phyloP scores from a whole-genome alignment of 2,329 filamentous ascomycete genomes.

The Dothistroma septosporum region DNA sequence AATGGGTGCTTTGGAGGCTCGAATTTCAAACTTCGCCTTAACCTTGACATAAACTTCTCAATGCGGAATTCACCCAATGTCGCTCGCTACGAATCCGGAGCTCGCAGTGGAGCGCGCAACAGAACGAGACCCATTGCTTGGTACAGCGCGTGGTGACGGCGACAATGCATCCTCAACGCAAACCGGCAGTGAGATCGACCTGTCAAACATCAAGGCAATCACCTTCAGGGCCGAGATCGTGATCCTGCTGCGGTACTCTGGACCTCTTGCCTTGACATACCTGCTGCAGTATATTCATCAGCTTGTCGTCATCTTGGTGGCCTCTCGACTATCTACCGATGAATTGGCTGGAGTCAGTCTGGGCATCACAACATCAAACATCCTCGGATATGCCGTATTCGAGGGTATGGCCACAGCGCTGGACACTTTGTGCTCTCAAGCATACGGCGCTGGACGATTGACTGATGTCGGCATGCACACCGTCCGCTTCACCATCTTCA shows the following conservation, averaged over 20 bases:
- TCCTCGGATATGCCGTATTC: constrained; percentile 50
- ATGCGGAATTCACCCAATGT: not conserved
- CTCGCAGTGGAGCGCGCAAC: not conserved
- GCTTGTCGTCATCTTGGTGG: constrained; percentile 50
- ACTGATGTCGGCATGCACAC: constrained; percentile 50
- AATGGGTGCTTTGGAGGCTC: not conserved
- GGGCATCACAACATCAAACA: constrained; percentile 53
- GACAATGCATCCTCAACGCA: not conserved
- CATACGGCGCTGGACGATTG: constrained; percentile 49
- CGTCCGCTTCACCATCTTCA: constrained; percentile 51
- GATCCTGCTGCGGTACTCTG: constrained; percentile 41
- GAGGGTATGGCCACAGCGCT: constrained; percentile 51
- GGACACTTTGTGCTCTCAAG: constrained; percentile 51
- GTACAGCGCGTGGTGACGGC: not conserved
- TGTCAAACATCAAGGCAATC: constrained; percentile 1
- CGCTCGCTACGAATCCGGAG: not conserved
- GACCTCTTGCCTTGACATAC: constrained; percentile 52
- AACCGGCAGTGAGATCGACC: not conserved
- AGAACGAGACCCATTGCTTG: constrained; percentile 5
- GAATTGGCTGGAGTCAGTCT: constrained; percentile 52
- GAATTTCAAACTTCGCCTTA: not conserved
- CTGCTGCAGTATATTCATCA: constrained; percentile 53
- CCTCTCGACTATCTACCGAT: constrained; percentile 51
- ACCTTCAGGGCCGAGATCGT: constrained; percentile 18
- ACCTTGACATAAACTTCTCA: not conserved